Percentiles rank a stretch among this genome's conserved stretches.
Evolutionary conservation across 345 rosid genomes (phyloP).

Genomic region (Trapa incisa): DNA sequence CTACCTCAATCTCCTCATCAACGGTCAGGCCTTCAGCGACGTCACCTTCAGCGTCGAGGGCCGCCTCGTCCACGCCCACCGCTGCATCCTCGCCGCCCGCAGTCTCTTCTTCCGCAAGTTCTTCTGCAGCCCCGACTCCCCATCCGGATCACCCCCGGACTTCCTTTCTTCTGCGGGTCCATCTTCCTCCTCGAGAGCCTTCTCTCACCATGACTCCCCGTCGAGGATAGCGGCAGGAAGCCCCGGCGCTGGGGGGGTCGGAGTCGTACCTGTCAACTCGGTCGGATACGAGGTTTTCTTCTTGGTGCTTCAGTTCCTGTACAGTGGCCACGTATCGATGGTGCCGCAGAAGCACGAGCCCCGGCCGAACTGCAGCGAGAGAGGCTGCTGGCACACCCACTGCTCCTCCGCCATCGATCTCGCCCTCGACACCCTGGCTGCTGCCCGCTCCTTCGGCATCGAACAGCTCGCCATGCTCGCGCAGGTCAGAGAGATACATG

Average conservation of each 20-base stretch:
- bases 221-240: not conserved
- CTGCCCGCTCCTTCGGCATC: slow-evolving; percentile 89
- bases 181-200: not conserved
- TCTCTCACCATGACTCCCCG: slow-evolving; percentile 26
- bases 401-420: slow-evolving; percentile 99
- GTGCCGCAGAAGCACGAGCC: slow-evolving; percentile 96
- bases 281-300: slow-evolving; percentile 97
- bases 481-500: slow-evolving; percentile 37
- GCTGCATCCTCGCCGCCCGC: slow-evolving; percentile 94
- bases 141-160: slow-evolving; percentile 13
- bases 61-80: slow-evolving; percentile 89
- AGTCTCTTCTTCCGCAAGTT: slow-evolving; percentile 85
- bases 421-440: slow-evolving; percentile 92
- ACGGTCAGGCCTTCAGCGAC: slow-evolving; percentile 99
- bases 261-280: slow-evolving; percentile 66
- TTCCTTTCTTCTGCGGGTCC: not conserved
- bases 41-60: slow-evolving; percentile 98
- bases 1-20: slow-evolving; percentile 81
- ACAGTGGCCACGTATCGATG: slow-evolving; percentile 95
- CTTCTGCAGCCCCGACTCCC: slow-evolving; percentile 80
- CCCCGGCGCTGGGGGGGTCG: slow-evolving; percentile 15
- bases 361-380: slow-evolving; percentile 82
- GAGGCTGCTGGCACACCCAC: slow-evolving; percentile 99
- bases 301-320: slow-evolving; percentile 80
- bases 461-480: slow-evolving; percentile 96